phyloP scores from a whole-genome alignment of 2,329 filamentous ascomycete species.

The Trichoderma sp. region DNA sequence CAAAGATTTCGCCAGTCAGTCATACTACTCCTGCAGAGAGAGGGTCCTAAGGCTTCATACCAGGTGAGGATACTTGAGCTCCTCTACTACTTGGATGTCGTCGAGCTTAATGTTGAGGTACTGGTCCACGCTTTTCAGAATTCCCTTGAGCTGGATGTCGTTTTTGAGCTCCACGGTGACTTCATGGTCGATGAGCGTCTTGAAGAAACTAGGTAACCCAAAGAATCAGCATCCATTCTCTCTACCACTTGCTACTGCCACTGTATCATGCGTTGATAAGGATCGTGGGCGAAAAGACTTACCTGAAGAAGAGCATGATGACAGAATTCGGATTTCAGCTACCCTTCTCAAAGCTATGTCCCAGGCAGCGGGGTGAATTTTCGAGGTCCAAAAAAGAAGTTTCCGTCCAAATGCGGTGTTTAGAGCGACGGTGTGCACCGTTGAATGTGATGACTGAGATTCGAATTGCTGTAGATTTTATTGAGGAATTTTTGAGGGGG shows the following conservation, averaged over 20 bases:
- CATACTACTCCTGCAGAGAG: too few species aligned
- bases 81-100: constrained; percentile 87
- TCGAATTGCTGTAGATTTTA: not conserved
- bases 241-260: not conserved
- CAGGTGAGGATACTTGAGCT: constrained; percentile 91
- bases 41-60: constrained; percentile 45
- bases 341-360: not conserved
- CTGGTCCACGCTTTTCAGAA: constrained; percentile 95
- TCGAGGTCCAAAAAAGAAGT: not conserved
- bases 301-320: constrained; percentile 48
- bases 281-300: too few species aligned
- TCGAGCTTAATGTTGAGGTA: constrained; percentile 99
- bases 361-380: not conserved
- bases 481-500: not conserved
- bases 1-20: not conserved
- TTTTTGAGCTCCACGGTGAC: constrained; percentile 99
- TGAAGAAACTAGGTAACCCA: constrained; percentile 73
- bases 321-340: not conserved
- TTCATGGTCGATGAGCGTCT: constrained; percentile 94
- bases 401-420: not conserved
- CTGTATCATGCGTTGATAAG: too few species aligned
- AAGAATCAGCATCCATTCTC: not conserved
- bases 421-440: not conserved
- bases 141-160: constrained; percentile 94
- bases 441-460: too few species aligned